Percentiles rank a stretch among this genome's conserved stretches.
Conservation (phyloP, 768 basidiomycete genomes). For the Leucosporidium yakuticum region DNA sequence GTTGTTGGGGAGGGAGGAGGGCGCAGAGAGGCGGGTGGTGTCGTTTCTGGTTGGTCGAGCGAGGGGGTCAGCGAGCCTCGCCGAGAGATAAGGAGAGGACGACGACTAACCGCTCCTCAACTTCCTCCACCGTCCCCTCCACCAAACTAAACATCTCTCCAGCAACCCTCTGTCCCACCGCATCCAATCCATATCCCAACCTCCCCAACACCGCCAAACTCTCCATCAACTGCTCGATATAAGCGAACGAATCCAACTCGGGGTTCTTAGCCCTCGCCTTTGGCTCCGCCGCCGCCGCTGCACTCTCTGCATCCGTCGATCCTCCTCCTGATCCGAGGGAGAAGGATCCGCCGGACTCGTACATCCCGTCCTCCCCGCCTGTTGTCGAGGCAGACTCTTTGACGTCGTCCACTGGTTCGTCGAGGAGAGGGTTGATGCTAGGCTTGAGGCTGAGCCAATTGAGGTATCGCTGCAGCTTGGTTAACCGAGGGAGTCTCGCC, state of each 20-base stretch:
- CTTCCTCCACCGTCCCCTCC: conserved; percentile 81
- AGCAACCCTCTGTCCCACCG: conserved; percentile 71
- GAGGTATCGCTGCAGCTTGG: conserved; percentile 44
- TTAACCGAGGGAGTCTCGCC: conserved; percentile 24
- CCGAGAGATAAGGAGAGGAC: neutral
- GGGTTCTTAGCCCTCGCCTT: conserved; percentile 53
- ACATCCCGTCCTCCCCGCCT: conserved; percentile 3
- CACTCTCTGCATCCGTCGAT: neutral
- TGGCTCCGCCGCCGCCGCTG: conserved; percentile 2
- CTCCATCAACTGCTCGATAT: conserved; percentile 87
- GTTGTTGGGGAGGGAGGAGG: conserved; percentile 6
- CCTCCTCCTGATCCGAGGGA: neutral
- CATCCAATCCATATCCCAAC: conserved; percentile 75
- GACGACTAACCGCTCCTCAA: conserved; percentile 67
- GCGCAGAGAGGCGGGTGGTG: neutral
- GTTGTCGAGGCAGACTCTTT: conserved; percentile 26
- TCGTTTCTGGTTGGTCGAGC: neutral
- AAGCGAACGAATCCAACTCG: conserved; percentile 85
- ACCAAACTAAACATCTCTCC: conserved; percentile 77
- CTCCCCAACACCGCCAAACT: conserved; percentile 87
- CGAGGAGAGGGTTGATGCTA: conserved; percentile 42
- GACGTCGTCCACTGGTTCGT: conserved; percentile 37
- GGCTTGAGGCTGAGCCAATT: conserved; percentile 42
- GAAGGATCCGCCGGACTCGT: conserved; percentile 8
- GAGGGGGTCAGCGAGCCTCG: conserved; percentile 11